Evolutionary conservation across 805 yeast genomes (phyloP).

Genomic region (Ogataea glucozyma): DNA sequence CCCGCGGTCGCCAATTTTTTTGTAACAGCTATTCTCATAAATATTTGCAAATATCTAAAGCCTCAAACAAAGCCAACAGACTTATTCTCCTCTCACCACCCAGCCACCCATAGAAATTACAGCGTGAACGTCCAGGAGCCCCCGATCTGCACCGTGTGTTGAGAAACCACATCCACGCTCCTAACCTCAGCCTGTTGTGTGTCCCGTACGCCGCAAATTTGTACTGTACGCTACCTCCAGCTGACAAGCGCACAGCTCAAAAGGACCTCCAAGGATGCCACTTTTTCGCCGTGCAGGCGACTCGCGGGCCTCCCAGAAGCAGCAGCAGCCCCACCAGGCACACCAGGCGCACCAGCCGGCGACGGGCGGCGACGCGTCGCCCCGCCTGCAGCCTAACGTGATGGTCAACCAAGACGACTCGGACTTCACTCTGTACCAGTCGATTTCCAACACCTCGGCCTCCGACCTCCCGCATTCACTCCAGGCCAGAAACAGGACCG

Average conservation of each 20-base stretch:
- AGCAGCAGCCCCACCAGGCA: no score
- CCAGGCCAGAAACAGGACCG: conserved; percentile 25
- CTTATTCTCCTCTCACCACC: background rate
- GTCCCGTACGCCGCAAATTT: no score
- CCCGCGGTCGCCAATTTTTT: no score
- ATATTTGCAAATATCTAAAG: conserved; percentile 1
- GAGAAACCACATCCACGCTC: conserved; percentile 3
- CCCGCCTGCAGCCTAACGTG: conserved; percentile 19
- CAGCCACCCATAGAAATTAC: conserved; percentile 1
- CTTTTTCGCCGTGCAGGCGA: conserved; percentile 19
- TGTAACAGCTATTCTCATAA: background rate
- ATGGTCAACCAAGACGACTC: conserved; percentile 26
- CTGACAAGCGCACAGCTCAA: no score
- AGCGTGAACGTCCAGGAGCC: conserved; percentile 1
- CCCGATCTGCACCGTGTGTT: background rate
- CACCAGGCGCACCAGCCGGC: background rate
- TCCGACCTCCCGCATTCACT: conserved; percentile 19
- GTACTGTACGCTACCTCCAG: conserved; percentile 4
- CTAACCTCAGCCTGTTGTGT: conserved; percentile 6
- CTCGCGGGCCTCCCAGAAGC: no score
- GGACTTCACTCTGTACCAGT: conserved; percentile 27
- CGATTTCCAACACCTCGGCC: conserved; percentile 25
- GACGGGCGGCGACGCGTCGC: conserved; percentile 7
- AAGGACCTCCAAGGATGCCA: no score
- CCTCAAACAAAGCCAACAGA: background rate